Percentiles rank a stretch among this genome's conserved stretches.
phyloP scores from a whole-genome alignment of 78 protist genomes.

The Monosiga brevicollis region DNA sequence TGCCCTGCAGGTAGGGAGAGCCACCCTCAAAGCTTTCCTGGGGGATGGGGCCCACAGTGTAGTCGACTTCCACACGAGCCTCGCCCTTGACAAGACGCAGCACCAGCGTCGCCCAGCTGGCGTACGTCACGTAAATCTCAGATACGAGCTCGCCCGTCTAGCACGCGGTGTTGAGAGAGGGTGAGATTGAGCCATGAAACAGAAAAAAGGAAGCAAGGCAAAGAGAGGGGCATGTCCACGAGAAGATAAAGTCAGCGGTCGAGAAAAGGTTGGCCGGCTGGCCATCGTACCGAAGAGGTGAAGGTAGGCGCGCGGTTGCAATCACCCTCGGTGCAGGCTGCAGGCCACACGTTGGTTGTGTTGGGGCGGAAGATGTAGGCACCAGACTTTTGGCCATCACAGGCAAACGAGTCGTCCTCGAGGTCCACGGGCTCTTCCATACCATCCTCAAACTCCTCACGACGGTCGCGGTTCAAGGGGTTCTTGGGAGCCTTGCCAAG shows the following conservation, averaged over 20 bases:
- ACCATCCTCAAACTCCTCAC: background rate
- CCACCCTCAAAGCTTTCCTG: slow-evolving; percentile 20
- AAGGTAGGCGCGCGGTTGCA: background rate
- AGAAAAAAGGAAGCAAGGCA: too few species aligned
- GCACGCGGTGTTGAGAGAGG: too few species aligned
- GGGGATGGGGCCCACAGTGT: slow-evolving; percentile 58
- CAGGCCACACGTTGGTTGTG: background rate
- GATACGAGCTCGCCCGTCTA: background rate
- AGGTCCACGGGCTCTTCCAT: slow-evolving; percentile 31
- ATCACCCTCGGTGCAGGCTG: background rate
- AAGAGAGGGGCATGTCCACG: too few species aligned
- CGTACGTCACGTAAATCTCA: slow-evolving; percentile 11
- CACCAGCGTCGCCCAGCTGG: slow-evolving; percentile 26
- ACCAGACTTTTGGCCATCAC: slow-evolving; percentile 33
- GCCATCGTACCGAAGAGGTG: too few species aligned
- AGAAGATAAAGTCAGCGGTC: too few species aligned
- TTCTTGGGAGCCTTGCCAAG: background rate
- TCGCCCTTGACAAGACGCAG: slow-evolving; percentile 26
- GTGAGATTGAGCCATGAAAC: too few species aligned
- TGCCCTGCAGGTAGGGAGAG: slow-evolving; percentile 29
- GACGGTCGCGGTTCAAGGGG: background rate
- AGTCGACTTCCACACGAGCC: slow-evolving; percentile 27
- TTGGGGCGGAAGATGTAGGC: slow-evolving; percentile 80
- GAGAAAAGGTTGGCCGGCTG: too few species aligned
- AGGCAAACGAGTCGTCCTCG: background rate